Percentiles rank a stretch among this genome's conserved stretches.
phyloP scores from a whole-genome alignment of 495 filamentous ascomycete species.

The Hypoxylon cercidicola region DNA sequence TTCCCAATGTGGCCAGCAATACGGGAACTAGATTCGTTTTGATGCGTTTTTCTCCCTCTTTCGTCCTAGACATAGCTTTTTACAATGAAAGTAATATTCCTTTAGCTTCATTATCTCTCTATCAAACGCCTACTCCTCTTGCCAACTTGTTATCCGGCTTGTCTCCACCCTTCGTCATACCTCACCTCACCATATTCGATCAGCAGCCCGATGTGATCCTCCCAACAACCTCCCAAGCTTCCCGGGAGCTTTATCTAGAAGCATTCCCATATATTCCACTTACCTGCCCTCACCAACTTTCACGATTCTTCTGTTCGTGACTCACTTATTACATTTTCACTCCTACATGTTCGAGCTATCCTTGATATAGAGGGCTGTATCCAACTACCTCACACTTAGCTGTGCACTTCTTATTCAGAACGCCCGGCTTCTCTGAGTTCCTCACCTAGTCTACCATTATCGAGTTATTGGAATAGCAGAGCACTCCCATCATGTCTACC shows the following conservation, averaged over 20 bases:
- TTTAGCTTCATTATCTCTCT: constrained; percentile 41
- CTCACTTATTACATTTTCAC: constrained; percentile 49
- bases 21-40: constrained; percentile 13
- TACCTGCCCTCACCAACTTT: constrained; percentile 51
- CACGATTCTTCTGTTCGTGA: constrained; percentile 46
- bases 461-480: constrained; percentile 10
- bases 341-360: constrained; percentile 40
- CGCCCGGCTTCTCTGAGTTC: constrained; percentile 24
- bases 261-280: constrained; percentile 46
- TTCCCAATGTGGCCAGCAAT: constrained; percentile 25
- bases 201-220: constrained; percentile 44
- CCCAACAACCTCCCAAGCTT: constrained; percentile 37
- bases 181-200: constrained; percentile 41
- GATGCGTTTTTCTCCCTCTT: constrained; percentile 32
- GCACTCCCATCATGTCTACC: constrained; percentile 52
- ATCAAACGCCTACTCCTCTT: constrained; percentile 33
- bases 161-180: constrained; percentile 41
- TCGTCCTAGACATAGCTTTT: constrained; percentile 33
- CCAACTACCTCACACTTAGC: constrained; percentile 34
- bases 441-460: constrained; percentile 10
- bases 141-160: constrained; percentile 30
- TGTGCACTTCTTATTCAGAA: constrained; percentile 46
- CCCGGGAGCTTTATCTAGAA: constrained; percentile 40
- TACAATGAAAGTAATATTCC: constrained; percentile 23
- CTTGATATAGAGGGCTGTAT: constrained; percentile 27